Conservation (phyloP, 2,329 filamentous ascomycete species). For the Microdochium bolleyi region DNA sequence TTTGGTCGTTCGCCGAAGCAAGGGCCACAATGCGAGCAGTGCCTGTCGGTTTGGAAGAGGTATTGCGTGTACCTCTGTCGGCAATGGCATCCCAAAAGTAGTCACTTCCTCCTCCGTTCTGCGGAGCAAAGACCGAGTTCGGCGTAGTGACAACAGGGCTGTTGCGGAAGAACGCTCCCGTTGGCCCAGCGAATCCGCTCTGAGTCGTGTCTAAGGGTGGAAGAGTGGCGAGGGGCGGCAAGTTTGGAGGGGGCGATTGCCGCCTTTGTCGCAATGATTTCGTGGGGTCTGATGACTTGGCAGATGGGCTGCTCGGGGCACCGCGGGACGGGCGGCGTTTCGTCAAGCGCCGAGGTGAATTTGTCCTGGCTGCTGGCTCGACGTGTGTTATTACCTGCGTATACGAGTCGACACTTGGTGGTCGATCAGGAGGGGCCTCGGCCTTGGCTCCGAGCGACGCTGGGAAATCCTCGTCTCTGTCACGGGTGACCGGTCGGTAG, state of each 20-base stretch:
- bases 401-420: background rate
- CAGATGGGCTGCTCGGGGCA: background rate
- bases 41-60: background rate
- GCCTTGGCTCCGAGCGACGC: background rate
- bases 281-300: background rate
- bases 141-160: background rate
- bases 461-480: background rate
- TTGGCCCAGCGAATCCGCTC: background rate
- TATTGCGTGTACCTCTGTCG: background rate
- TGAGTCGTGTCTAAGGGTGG: background rate
- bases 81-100: background rate
- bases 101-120: background rate
- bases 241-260: background rate
- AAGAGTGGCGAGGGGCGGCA: background rate
- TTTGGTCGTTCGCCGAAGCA: background rate
- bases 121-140: background rate
- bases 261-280: background rate
- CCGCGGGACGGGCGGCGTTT: background rate
- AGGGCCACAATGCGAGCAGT: background rate
- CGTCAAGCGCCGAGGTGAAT: background rate
- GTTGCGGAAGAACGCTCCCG: background rate
- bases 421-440: background rate
- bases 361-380: background rate
- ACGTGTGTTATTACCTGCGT: background rate
- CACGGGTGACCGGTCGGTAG: background rate